A percentile compares a stretch with the other conserved stretches of the same genome.
Conservation (phyloP, 1,139 yeast genomes). For the Saccharomyces pastorianus region DNA sequence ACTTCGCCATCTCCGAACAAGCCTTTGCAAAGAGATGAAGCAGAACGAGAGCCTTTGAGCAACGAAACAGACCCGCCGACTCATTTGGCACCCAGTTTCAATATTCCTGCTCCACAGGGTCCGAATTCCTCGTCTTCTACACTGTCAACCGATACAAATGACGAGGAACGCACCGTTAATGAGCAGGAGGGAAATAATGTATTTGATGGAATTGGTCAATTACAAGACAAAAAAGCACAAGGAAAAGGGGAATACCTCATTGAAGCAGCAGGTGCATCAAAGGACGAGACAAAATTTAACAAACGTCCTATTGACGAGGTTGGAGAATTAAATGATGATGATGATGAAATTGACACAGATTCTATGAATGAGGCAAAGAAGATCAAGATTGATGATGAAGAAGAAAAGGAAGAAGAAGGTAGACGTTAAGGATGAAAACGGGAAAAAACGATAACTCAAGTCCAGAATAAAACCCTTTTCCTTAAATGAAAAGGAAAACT, state of each 20-base stretch:
- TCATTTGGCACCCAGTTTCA: background rate
- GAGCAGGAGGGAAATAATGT: background rate
- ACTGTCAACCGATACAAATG: background rate
- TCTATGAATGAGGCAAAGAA: background rate
- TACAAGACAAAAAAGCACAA: background rate
- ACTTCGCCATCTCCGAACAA: background rate
- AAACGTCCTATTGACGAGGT: background rate
- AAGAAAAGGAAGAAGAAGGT: background rate
- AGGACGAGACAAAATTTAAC: background rate
- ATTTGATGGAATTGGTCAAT: background rate
- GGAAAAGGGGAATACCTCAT: background rate
- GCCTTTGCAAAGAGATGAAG: background rate
- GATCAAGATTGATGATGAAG: conserved; percentile 1
- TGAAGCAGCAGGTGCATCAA: background rate
- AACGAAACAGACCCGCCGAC: background rate
- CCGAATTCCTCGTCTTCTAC: background rate
- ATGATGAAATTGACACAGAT: background rate
- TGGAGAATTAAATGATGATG: background rate
- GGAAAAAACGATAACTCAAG: no score
- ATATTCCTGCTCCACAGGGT: background rate
- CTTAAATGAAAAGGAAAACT: background rate
- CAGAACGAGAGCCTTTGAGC: background rate
- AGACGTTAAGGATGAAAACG: background rate
- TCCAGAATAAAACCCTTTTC: background rate
- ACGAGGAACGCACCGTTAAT: background rate